Evolutionary conservation across 2,329 filamentous ascomycete species (phyloP), one percentile per base, ranked within the genome.

Genomic region (Epichloe brachyelytri): DNA sequence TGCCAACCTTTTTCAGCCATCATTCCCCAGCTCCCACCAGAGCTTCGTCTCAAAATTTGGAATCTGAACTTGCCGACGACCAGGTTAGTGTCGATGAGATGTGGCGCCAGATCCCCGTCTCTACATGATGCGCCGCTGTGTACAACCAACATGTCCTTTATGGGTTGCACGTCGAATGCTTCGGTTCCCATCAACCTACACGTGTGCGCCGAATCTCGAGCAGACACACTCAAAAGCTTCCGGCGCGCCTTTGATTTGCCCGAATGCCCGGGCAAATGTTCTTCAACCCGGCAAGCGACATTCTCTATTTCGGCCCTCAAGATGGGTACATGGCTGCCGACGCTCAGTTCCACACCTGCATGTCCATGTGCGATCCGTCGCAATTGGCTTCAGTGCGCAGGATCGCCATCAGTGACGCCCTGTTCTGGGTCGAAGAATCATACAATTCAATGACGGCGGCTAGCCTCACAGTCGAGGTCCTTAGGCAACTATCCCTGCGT

Each of bases 41-140:
- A 76, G 56, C 61, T 76, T 15, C 71, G 74, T 11, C 61, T 75
- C 22, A 70, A 66, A 51, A 72, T 76, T 46, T 76, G 74, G 74
- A 63, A 63, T 40, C 64, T 70, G 55, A 74, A 67, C 56, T 60
- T 73, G 17, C 69, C 71, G 0, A 58, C 60, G 14, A 60, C 68
- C 11, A 71, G 73, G 34, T 62, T 76, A 46, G 68, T 76, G 26
- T 65, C 71, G 2, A 60, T 75, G 33, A 64, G 62, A 41, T 74
- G 70, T 59, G 68, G 67, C 30, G 60, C 62, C 38, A 59, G 59
- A 14, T 63, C 62, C 36, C 54, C 59, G 5, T 63, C 63, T 37
- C 51, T 57, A 17, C 46, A 51, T 14, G 55, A 58, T 17, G 15
- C 40, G 1, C 39, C 46, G 10, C 26, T 47, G 4, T 26, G 41